A percentile compares a stretch with the other conserved stretches of the same genome.
Evolutionary conservation across 1,284 basidiomycete genomes (phyloP).

Genomic region (Acaromyces ingoldii): DNA sequence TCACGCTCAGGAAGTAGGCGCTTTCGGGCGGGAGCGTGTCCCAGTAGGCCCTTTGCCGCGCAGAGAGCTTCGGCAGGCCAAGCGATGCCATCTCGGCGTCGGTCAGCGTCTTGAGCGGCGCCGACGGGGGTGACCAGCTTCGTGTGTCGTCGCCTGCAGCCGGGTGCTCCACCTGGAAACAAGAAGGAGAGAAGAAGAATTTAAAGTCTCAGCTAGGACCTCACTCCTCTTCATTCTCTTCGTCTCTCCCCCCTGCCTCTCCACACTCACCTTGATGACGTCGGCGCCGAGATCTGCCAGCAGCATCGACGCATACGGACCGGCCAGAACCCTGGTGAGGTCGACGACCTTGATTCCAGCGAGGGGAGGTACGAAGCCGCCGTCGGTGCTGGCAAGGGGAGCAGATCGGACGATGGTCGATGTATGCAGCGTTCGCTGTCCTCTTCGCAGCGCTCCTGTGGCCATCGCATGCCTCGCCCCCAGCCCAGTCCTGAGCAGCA

Average conservation of each 20-base stretch:
- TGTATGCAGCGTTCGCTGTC: too few relatives aligned
- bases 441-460: too few relatives aligned
- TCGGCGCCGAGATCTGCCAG: slow-evolving; percentile 75
- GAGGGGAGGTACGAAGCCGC: slow-evolving; percentile 67
- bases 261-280: slow-evolving; percentile 64
- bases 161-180: slow-evolving; percentile 59
- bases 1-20: slow-evolving; percentile 84
- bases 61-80: too few relatives aligned
- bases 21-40: slow-evolving; percentile 71
- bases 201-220: neutral
- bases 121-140: slow-evolving; percentile 44
- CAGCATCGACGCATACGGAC: slow-evolving; percentile 78
- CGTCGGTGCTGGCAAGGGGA: too few relatives aligned
- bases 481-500: too few relatives aligned
- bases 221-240: neutral
- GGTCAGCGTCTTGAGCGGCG: neutral
- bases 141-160: slow-evolving; percentile 71
- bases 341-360: slow-evolving; percentile 75
- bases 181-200: slow-evolving; percentile 50
- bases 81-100: neutral
- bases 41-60: slow-evolving; percentile 54
- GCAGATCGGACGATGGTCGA: too few relatives aligned
- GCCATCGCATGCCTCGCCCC: too few relatives aligned
- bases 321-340: slow-evolving; percentile 80
- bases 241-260: too few relatives aligned